Evolutionary conservation across 352 stramenopile species (phyloP).

Genomic region (Pythium diclinum): DNA sequence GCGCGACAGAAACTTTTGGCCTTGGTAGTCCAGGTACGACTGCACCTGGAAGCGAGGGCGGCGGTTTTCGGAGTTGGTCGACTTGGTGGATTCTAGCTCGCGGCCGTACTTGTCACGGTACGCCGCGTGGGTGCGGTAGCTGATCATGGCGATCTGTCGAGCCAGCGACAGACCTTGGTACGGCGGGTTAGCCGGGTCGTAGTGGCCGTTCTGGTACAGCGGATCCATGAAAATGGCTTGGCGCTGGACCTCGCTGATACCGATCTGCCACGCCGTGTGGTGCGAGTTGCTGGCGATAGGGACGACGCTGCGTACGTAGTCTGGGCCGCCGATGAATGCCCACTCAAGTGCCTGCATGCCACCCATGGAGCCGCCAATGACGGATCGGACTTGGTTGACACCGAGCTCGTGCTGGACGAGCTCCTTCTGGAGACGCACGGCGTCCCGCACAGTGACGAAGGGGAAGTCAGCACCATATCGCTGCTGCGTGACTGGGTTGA

Average conservation of each 20-base stretch:
- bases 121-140: slow-evolving; percentile 91
- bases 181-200: slow-evolving; percentile 64
- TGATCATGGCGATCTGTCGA: slow-evolving; percentile 96
- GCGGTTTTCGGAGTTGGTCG: slow-evolving; percentile 21
- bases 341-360: slow-evolving; percentile 98
- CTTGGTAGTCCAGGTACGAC: slow-evolving; percentile 90
- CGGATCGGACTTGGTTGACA: slow-evolving; percentile 78
- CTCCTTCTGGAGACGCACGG: slow-evolving; percentile 86
- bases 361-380: slow-evolving; percentile 95
- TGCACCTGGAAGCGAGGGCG: slow-evolving; percentile 66
- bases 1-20: slow-evolving; percentile 93
- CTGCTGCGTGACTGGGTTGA: slow-evolving; percentile 64
- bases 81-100: slow-evolving; percentile 27
- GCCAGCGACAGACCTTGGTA: slow-evolving; percentile 86
- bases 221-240: slow-evolving; percentile 96
- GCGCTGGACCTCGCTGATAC: slow-evolving; percentile 92
- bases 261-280: slow-evolving; percentile 97
- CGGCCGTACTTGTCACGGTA: slow-evolving; percentile 94
- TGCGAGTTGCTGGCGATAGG: slow-evolving; percentile 92
- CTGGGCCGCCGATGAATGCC: slow-evolving; percentile 75
- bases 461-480: slow-evolving; percentile 91
- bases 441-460: slow-evolving; percentile 91
- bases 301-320: slow-evolving; percentile 88
- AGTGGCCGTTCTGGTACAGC: slow-evolving; percentile 83
- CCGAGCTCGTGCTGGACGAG: slow-evolving; percentile 88